Conservation (phyloP, 2,329 filamentous ascomycete species). For the Cytospora paraplurivora region DNA sequence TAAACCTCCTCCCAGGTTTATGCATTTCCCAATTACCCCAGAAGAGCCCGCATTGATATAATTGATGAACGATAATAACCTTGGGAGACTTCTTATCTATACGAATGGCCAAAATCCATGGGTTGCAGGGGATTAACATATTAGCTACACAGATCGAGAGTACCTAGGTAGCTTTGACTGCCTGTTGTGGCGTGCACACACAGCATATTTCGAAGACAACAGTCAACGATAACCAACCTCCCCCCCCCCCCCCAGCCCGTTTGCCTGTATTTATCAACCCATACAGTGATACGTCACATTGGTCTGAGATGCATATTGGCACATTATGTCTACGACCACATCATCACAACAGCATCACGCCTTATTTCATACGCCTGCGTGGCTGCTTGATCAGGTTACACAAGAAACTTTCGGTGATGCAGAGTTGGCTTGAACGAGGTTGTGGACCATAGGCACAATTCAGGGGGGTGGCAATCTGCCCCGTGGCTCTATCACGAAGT, state of each 20-base stretch:
- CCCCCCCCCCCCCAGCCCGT: too few species aligned
- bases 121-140: background rate
- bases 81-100: background rate
- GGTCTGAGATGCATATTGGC: too few species aligned
- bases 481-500: background rate
- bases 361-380: too few species aligned
- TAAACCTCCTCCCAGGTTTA: constrained; percentile 14
- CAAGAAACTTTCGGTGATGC: too few species aligned
- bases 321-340: too few species aligned
- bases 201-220: background rate
- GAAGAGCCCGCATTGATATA: background rate
- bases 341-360: too few species aligned
- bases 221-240: background rate
- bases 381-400: too few species aligned
- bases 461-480: background rate
- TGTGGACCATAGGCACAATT: background rate
- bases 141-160: background rate
- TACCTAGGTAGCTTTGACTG: background rate
- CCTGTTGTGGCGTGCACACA: background rate
- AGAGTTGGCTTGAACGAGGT: background rate
- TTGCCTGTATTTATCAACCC: background rate
- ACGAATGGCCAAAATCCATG: background rate
- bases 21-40: background rate
- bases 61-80: background rate
- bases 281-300: constrained; percentile 3